phyloP scores from a whole-genome alignment of 345 rosid genomes.

The Brassica juncea region DNA sequence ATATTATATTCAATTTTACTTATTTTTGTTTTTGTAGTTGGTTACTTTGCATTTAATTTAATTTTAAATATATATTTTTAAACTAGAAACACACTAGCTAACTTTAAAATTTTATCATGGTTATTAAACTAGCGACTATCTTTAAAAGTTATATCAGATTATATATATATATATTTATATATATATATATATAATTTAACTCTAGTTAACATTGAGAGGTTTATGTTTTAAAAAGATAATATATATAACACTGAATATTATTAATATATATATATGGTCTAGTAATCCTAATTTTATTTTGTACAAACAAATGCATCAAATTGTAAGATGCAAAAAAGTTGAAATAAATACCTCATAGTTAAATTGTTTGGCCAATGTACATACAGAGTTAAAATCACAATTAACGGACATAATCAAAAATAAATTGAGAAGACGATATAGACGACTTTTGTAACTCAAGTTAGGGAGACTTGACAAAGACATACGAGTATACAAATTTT shows the following conservation, averaged over 20 bases:
- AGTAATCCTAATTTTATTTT: background rate
- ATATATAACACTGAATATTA: too few species aligned
- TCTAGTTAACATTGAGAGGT: background rate
- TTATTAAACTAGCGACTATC: background rate
- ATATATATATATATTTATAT: too few species aligned
- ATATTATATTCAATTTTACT: background rate
- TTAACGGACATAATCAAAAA: background rate
- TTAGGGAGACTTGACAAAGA: constrained; percentile 1
- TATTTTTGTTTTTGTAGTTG: background rate
- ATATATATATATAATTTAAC: background rate
- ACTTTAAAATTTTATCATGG: background rate
- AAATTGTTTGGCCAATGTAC: background rate
- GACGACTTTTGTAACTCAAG: background rate
- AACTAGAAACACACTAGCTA: background rate
- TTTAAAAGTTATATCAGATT: too few species aligned
- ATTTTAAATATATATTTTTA: background rate
- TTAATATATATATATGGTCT: background rate
- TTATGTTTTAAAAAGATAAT: background rate
- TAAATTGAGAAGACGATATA: background rate
- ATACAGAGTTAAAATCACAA: background rate
- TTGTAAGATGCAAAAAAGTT: background rate
- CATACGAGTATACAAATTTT: background rate
- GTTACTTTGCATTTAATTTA: too few species aligned
- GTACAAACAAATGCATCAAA: background rate
- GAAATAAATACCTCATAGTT: background rate